phyloP scores from a whole-genome alignment of 2,329 filamentous ascomycete genomes.

The Metarhizium brunneum region DNA sequence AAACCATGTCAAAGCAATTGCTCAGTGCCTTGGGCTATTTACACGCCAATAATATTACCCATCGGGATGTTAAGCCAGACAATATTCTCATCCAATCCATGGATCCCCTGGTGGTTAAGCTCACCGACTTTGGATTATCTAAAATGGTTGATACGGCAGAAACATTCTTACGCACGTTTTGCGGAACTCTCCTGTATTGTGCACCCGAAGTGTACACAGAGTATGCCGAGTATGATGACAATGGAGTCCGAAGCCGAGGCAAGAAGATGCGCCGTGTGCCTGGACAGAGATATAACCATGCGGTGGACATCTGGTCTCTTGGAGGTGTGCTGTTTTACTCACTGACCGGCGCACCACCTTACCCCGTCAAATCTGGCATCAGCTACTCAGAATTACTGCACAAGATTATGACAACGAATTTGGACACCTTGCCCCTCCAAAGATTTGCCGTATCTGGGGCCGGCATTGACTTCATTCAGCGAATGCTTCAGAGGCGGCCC shows the following conservation, averaged over 20 bases:
- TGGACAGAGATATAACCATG: constrained; percentile 71
- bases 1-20: constrained; percentile 65
- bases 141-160: constrained; percentile 87
- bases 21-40: constrained; percentile 78
- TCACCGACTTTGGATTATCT: constrained; percentile 93
- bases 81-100: constrained; percentile 79
- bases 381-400: constrained; percentile 72
- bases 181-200: constrained; percentile 90
- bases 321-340: constrained; percentile 86
- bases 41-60: constrained; percentile 81
- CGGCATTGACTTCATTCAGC: constrained; percentile 64
- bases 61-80: constrained; percentile 97
- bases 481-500: constrained; percentile 78
- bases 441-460: constrained; percentile 48
- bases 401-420: constrained; percentile 71
- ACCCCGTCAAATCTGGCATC: constrained; percentile 65
- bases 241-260: constrained; percentile 53
- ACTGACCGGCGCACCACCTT: constrained; percentile 72
- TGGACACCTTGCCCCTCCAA: constrained; percentile 58
- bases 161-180: constrained; percentile 93
- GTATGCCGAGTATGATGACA: constrained; percentile 58
- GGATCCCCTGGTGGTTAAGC: constrained; percentile 71
- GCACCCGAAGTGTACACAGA: constrained; percentile 91
- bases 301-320: constrained; percentile 93
- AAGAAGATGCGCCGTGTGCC: constrained; percentile 50